Evolutionary conservation across 164 flowering plant genomes (phyloP), one percentile per base, ranked within the genome.

Genomic region (Macadamia integrifolia): DNA sequence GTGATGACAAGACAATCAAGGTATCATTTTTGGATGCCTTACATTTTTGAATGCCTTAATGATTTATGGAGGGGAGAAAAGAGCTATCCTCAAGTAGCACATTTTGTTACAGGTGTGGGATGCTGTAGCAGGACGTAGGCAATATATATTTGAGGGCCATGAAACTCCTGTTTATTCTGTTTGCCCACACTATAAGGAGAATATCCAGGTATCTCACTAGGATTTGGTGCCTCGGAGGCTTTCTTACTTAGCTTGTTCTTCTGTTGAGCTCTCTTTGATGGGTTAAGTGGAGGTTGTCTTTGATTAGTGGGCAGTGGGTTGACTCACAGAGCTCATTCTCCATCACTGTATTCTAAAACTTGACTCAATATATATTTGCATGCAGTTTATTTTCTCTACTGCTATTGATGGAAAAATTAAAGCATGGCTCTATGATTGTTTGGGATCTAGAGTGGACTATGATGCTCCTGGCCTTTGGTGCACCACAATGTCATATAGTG

Each of bases 121-220:
- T 77, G 83, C 86, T 66, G 80, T 69, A 35, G 69, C 78, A 76
- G 89, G 89, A 10, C 78, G 78, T 6, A 78, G 61, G 43, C 80
- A 56, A 29, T 79, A 82, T 64, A 78, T 71, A 15, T 87, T 87
- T 78, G 92, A 85, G 72, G 92, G 92, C 56, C 92, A 87, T 77
- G 88, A 85, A 70, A 86, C 92, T 58, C 84, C 92, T 60, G 92
- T 87, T 10, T 86, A 87, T 76, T 87, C 94, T 43, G 82, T 89
- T 29, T 89, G 90, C 56, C 88, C 91, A 63, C 90, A 89, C 68
- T 74, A 83, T 69, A 89, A 84, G 70, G 91, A 89, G 66, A 82
- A 76, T 69, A 84, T 86, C 49, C 90, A 87, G 84, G 90, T 86
- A 69, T 57, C 1, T 58, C 32, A 35, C 4, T 13, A 12, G 23